Base-by-base conservation (phyloP, 2,329 filamentous ascomycete species). In the Aspergillus sp. region DNA sequence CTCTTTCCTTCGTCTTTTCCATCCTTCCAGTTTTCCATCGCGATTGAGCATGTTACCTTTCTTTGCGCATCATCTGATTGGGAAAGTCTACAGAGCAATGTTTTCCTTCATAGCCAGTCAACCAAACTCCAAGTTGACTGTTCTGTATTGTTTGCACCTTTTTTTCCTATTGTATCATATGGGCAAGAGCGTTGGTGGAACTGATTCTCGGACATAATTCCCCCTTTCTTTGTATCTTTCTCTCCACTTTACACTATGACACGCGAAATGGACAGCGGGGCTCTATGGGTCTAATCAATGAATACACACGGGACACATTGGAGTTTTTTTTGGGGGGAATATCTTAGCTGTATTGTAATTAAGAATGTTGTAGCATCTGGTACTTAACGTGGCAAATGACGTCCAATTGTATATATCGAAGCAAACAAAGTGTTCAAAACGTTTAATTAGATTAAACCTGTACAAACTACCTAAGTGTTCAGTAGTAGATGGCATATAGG, bases 141-240 rank as follows among this genome's bases (percentile, higher is more conserved):
- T 44, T 40, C 50, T 55, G 27, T 43, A 35, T 27, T 51, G 39
- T 5, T 40, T 52, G 31, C 15, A 23, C 46, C 17, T 31, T 11
- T 44, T 35, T 51, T 31, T 7, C 35, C 33, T 45, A 19, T 19
- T 60, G 54, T 64, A 62, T 58, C 52, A 62, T 60, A 62, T 62
- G 48, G 49, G 58, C 48, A 46, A 54, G 55, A 47, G 61, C 55
- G 56, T 58, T 59, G 55, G 40, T 7, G 58, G 55, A 51, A 44
- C 45, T 56, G 52, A 53, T 41, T 37, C 46, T 52, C 46, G 37
- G 41, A 50, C 45, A 47, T 49, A 56, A 35, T 23, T 40, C 33
- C 54, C 47, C n/a, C 19, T 50, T 40, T 31, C 14, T 57, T 53
- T 39, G 19, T 47, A 40, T n/a, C 27, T 4, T 39, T 55, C 41